These are phyloP conservation scores for Phallus indusiatus DNA, from an alignment of 768 basidiomycete genomes.

Conservation along the genomic window DNA sequence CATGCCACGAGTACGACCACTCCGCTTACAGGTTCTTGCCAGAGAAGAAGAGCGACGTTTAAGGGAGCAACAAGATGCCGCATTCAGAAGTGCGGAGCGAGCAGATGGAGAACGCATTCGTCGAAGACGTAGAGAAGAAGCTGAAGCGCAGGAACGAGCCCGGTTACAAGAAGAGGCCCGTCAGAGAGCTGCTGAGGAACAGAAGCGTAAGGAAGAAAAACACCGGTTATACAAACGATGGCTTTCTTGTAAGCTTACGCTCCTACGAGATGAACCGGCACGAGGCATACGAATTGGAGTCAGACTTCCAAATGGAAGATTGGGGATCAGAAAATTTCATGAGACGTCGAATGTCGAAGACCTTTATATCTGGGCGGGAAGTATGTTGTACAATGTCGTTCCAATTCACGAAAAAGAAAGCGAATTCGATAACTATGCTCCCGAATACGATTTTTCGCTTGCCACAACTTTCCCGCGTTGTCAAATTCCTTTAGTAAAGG, in stretches of 20 bases:
- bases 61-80: conserved; percentile 35
- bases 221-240: conserved; percentile 9
- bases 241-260: conserved; percentile 10
- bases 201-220: conserved; percentile 19
- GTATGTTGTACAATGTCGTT: conserved; percentile 39
- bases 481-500: conserved; percentile 42
- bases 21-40: conserved; percentile 32
- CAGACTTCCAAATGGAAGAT: conserved; percentile 40
- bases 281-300: conserved; percentile 37
- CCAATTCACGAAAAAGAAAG: conserved; percentile 28
- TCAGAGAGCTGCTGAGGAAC: conserved; percentile 30
- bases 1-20: conserved; percentile 68
- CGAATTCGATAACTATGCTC: conserved; percentile 27
- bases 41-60: conserved; percentile 28
- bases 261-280: conserved; percentile 17
- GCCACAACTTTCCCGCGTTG: conserved; percentile 59
- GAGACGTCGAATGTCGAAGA: conserved; percentile 41
- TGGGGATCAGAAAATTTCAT: conserved; percentile 51
- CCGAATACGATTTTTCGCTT: conserved; percentile 66
- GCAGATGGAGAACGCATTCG: conserved; percentile 47
- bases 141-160: conserved; percentile 57
- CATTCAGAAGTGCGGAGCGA: conserved; percentile 28
- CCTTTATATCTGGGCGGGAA: conserved; percentile 69
- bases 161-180: conserved; percentile 48
- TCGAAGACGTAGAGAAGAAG: conserved; percentile 71